Evolutionary conservation across 352 stramenopile genomes (phyloP).

Genomic region (Globisporangium apiculatum): DNA sequence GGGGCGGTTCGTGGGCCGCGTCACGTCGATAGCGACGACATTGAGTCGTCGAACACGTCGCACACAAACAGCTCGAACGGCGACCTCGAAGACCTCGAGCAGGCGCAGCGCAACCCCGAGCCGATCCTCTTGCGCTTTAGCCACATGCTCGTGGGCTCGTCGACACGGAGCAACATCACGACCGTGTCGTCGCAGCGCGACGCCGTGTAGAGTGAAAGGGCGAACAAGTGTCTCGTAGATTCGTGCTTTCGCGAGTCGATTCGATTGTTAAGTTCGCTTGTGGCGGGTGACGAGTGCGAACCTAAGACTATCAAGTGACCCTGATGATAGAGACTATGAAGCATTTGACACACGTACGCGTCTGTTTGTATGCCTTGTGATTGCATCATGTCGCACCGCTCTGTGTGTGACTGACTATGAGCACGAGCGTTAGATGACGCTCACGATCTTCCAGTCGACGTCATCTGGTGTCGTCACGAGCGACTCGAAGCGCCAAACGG

Average conservation of each 20-base stretch:
- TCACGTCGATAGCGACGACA: conserved; percentile 1
- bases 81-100: conserved; percentile 28
- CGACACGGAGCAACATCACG: conserved; percentile 15
- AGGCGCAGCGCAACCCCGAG: conserved; percentile 40
- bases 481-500: conserved; percentile 50
- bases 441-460: conserved; percentile 57
- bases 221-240: too few species aligned
- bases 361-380: too few species aligned
- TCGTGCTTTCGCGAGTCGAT: too few species aligned
- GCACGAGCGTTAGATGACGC: conserved; percentile 8
- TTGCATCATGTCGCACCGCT: too few species aligned
- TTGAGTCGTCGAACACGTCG: conserved; percentile 27
- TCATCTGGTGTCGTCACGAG: conserved; percentile 43
- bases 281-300: too few species aligned
- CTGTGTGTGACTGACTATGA: too few species aligned
- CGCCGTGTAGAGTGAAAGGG: not conserved
- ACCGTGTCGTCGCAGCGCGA: conserved; percentile 9
- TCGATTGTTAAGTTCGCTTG: too few species aligned
- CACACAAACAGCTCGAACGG: conserved; percentile 9
- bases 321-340: too few species aligned
- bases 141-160: conserved; percentile 16
- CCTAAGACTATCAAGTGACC: too few species aligned
- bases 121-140: conserved; percentile 51
- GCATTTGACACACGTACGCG: too few species aligned
- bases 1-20: not conserved